A percentile compares a stretch with the other conserved stretches of the same genome.
Conservation (phyloP, 2,329 filamentous ascomycete genomes). For the Diaporthe nobilis region DNA sequence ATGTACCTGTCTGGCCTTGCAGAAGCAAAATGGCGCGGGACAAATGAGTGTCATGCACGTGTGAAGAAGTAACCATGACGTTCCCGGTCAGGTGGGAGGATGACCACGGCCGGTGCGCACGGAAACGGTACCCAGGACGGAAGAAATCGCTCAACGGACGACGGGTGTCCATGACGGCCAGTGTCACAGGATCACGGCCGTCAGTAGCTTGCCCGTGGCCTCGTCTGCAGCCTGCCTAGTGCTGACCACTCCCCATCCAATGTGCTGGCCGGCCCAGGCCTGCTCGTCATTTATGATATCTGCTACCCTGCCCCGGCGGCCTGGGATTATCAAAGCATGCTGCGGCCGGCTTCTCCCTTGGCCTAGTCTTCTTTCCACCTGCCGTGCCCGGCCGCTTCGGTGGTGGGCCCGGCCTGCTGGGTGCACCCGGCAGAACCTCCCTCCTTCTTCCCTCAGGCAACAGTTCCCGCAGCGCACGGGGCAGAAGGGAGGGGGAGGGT, state of each 20-base stretch:
- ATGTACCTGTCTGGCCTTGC: constrained; percentile 39
- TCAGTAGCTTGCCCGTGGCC: constrained; percentile 13
- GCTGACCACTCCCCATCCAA: constrained; percentile 14
- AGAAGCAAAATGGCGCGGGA: constrained; percentile 13
- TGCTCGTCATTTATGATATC: constrained; percentile 28
- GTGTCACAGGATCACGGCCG: constrained; percentile 23
- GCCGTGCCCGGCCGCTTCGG: constrained; percentile 10
- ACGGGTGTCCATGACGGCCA: not conserved
- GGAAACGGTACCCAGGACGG: not conserved
- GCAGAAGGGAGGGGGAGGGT: not conserved
- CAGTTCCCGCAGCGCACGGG: not conserved
- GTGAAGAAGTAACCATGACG: constrained; percentile 1
- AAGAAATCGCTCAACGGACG: constrained; percentile 7
- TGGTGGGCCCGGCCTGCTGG: constrained; percentile 16
- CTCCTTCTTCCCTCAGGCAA: constrained; percentile 5
- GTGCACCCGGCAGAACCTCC: not conserved
- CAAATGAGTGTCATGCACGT: constrained; percentile 5
- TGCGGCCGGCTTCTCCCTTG: constrained; percentile 23
- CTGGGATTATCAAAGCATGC: constrained; percentile 15
- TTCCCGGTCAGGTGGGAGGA: not conserved
- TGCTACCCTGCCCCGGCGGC: constrained; percentile 11
- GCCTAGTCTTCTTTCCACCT: constrained; percentile 10
- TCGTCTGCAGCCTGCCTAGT: constrained; percentile 23
- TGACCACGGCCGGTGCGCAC: not conserved
- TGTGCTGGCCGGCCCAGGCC: constrained; percentile 3